These are phyloP conservation scores for Debaryomyces hansenii DNA, from an alignment of 805 yeast genomes.

Conservation along the genomic window DNA sequence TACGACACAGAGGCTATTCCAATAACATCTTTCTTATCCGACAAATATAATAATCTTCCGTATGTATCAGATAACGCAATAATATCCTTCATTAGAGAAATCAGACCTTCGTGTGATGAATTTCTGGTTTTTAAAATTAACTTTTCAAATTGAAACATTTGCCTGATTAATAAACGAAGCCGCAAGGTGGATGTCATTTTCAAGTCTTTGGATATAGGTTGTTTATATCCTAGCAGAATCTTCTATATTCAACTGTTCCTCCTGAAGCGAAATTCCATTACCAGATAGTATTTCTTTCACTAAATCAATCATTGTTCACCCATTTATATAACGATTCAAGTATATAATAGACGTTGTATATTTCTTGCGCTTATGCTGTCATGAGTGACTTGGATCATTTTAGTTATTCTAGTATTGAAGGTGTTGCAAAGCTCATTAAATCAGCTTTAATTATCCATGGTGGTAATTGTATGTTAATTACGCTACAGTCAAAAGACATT, in stretches of 20 bases:
- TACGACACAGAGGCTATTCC: slow-evolving; percentile 24
- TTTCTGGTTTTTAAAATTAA: slow-evolving; percentile 4
- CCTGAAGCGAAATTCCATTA: background rate
- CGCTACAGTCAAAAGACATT: too few relatives aligned
- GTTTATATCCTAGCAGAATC: slow-evolving; percentile 2
- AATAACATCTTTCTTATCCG: slow-evolving; percentile 30
- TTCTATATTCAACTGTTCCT: background rate
- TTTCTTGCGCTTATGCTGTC: too few relatives aligned
- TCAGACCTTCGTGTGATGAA: background rate
- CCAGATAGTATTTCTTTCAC: slow-evolving; percentile 3
- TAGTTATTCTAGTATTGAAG: too few relatives aligned
- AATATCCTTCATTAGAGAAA: slow-evolving; percentile 9
- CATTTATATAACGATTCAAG: background rate
- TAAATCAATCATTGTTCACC: slow-evolving; percentile 3
- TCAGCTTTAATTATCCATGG: too few relatives aligned
- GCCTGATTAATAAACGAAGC: slow-evolving; percentile 20
- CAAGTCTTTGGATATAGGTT: slow-evolving; percentile 15
- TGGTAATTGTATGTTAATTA: too few relatives aligned
- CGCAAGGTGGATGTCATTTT: slow-evolving; percentile 18
- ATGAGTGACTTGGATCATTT: too few relatives aligned
- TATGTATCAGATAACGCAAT: slow-evolving; percentile 20
- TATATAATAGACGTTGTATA: too few relatives aligned
- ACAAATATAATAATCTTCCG: slow-evolving; percentile 21
- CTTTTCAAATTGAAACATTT: slow-evolving; percentile 15
- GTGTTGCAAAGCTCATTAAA: too few relatives aligned